These are phyloP conservation scores for Colletotrichum godetiae DNA, from an alignment of 2,329 filamentous ascomycete species.

Conservation along the genomic window DNA sequence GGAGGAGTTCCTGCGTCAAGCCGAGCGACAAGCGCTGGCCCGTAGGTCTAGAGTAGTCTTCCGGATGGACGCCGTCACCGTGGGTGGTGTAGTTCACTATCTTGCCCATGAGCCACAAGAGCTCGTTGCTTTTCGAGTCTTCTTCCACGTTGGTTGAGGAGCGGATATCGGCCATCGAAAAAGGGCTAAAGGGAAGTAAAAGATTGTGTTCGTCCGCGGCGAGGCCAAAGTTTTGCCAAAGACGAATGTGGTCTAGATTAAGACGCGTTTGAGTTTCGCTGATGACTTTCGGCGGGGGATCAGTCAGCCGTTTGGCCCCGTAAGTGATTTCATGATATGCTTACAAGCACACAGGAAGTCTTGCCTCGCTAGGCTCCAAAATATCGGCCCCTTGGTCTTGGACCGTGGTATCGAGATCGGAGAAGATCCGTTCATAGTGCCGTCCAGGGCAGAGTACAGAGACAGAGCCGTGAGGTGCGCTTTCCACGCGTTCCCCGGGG, in stretches of 20 bases:
- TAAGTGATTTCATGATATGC: conserved; percentile 35
- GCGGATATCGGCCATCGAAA: conserved; percentile 46
- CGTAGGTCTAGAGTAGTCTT: background rate
- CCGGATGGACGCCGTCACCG: conserved; percentile 57
- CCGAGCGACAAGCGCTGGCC: conserved; percentile 2
- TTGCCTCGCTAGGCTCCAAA: conserved; percentile 76
- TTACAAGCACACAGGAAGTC: conserved; percentile 73
- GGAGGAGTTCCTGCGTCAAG: background rate
- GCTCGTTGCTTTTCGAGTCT: conserved; percentile 71
- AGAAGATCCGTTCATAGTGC: conserved; percentile 48
- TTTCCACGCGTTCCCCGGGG: conserved; percentile 71
- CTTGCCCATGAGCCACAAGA: conserved; percentile 75
- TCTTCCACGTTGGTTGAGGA: conserved; percentile 66
- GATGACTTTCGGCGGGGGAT: conserved; percentile 54
- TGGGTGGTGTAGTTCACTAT: conserved; percentile 73
- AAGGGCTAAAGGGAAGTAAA: conserved; percentile 55
- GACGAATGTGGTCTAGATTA: conserved; percentile 69
- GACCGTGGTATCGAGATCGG: conserved; percentile 55
- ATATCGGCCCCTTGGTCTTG: conserved; percentile 65
- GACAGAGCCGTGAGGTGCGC: conserved; percentile 75
- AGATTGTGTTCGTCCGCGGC: conserved; percentile 65
- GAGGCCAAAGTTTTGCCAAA: conserved; percentile 74
- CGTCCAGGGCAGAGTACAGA: conserved; percentile 53
- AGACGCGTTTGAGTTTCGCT: conserved; percentile 70
- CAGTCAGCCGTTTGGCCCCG: background rate